Conservation (phyloP, 1,139 yeast genomes). For the Taiozyma onychis region DNA sequence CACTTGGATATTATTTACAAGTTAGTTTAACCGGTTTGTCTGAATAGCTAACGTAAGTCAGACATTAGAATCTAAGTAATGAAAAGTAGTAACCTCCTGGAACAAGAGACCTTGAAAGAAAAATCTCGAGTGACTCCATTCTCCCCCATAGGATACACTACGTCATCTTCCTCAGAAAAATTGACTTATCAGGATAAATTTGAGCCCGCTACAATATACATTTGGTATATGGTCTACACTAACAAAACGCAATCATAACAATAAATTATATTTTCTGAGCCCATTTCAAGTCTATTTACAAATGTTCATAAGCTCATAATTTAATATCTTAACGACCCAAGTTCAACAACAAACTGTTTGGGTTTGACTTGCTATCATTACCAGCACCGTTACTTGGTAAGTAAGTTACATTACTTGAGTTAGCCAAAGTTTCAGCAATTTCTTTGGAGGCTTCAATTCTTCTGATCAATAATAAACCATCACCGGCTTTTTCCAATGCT, state of each 20-base stretch:
- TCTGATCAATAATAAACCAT: slow-evolving; percentile 89
- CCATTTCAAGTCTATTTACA: not conserved
- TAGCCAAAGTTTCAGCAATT: slow-evolving; percentile 82
- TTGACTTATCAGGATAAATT: no score
- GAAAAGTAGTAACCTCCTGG: no score
- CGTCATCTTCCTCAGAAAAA: no score
- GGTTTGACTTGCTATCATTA: slow-evolving; percentile 25
- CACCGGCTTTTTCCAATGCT: slow-evolving; percentile 93
- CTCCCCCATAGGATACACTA: no score
- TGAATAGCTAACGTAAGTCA: no score
- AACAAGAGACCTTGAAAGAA: no score
- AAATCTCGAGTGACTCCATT: no score
- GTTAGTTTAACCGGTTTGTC: no score
- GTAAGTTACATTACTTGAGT: slow-evolving; percentile 85
- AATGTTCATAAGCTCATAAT: not conserved
- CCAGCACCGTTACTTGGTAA: slow-evolving; percentile 51
- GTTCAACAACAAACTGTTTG: slow-evolving; percentile 48
- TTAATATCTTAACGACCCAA: slow-evolving; percentile 41
- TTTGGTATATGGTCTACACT: no score
- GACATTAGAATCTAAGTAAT: no score
- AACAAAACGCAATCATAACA: not conserved
- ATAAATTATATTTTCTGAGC: not conserved
- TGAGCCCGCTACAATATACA: no score
- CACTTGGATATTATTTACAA: not conserved
- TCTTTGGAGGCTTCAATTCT: slow-evolving; percentile 96